These are phyloP conservation scores for Plasmodium falciparum DNA, from an alignment of 169 alveolate genomes.

Conservation along the genomic window DNA sequence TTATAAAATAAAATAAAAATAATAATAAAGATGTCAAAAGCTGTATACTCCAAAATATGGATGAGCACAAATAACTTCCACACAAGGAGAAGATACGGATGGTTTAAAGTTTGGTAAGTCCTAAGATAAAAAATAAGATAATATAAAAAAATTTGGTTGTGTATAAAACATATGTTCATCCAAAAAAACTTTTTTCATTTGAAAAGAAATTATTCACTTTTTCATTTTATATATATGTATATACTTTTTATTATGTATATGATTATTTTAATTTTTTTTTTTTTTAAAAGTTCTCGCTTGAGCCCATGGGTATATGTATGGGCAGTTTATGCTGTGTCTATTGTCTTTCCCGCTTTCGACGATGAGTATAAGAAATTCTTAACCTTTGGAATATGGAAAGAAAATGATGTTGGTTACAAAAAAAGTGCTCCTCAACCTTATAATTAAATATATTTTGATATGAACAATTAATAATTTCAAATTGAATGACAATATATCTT, in stretches of 20 bases:
- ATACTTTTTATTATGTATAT: neutral
- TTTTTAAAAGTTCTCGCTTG: conserved; percentile 78
- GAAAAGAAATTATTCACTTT: too few relatives aligned
- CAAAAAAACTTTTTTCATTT: too few relatives aligned
- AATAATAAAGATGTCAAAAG: conserved; percentile 79
- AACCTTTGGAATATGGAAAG: conserved; percentile 84
- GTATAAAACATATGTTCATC: too few relatives aligned
- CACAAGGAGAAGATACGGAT: conserved; percentile 84
- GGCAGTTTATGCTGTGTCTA: conserved; percentile 79
- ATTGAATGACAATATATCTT: too few relatives aligned
- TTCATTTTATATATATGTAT: neutral
- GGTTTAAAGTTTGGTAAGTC: conserved; percentile 83
- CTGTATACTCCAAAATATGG: conserved; percentile 86
- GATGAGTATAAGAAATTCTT: conserved; percentile 76
- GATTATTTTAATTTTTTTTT: neutral
- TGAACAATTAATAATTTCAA: too few relatives aligned
- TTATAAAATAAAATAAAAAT: neutral
- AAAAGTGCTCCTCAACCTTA: conserved; percentile 77
- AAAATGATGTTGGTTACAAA: conserved; percentile 85
- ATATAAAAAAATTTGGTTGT: neutral
- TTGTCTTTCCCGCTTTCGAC: conserved; percentile 80
- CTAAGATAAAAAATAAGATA: conserved; percentile 2
- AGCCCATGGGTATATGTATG: conserved; percentile 81
- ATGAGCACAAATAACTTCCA: conserved; percentile 85
- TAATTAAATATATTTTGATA: conserved; percentile 28